A percentile compares a stretch with the other conserved stretches of the same genome.
Conservation (phyloP, 768 basidiomycete species). For the Kwoniella mangroviensis region DNA sequence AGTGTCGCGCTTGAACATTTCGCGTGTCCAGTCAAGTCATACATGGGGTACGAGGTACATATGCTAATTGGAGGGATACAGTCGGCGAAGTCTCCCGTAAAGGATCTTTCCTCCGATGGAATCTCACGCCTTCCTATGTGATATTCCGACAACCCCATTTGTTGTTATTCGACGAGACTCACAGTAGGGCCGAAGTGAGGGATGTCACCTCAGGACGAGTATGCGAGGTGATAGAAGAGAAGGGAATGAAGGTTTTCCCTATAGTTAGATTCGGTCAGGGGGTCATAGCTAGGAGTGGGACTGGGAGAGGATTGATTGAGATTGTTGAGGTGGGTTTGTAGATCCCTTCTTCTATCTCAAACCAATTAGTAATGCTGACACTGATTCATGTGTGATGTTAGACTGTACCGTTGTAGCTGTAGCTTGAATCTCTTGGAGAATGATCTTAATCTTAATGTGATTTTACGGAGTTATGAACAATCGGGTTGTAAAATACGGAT, state of each 20-base stretch:
- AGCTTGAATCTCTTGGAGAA: too few relatives aligned
- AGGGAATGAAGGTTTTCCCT: slow-evolving; percentile 32
- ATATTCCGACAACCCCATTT: slow-evolving; percentile 41
- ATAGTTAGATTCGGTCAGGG: slow-evolving; percentile 35
- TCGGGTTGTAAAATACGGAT: too few relatives aligned
- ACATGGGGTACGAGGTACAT: too few relatives aligned
- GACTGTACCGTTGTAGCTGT: background rate
- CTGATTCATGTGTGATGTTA: background rate
- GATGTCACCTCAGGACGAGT: slow-evolving; percentile 41
- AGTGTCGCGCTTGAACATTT: slow-evolving; percentile 11
- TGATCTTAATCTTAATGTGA: too few relatives aligned
- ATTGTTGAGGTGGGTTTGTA: slow-evolving; percentile 40
- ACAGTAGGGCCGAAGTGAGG: slow-evolving; percentile 41
- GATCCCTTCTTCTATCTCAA: background rate
- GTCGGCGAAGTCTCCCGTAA: slow-evolving; percentile 46
- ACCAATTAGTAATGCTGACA: background rate
- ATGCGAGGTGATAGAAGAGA: slow-evolving; percentile 47
- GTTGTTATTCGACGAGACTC: slow-evolving; percentile 44
- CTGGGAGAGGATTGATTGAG: slow-evolving; percentile 37
- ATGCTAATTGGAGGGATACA: background rate
- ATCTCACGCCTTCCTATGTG: slow-evolving; percentile 42
- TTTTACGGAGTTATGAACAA: too few relatives aligned
- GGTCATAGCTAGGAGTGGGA: slow-evolving; percentile 25
- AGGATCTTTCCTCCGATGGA: slow-evolving; percentile 47
- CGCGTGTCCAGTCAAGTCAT: too few relatives aligned